These are phyloP conservation scores for Apiotrichum brassicae DNA, from an alignment of 1,284 basidiomycete genomes.

Conservation along the genomic window DNA sequence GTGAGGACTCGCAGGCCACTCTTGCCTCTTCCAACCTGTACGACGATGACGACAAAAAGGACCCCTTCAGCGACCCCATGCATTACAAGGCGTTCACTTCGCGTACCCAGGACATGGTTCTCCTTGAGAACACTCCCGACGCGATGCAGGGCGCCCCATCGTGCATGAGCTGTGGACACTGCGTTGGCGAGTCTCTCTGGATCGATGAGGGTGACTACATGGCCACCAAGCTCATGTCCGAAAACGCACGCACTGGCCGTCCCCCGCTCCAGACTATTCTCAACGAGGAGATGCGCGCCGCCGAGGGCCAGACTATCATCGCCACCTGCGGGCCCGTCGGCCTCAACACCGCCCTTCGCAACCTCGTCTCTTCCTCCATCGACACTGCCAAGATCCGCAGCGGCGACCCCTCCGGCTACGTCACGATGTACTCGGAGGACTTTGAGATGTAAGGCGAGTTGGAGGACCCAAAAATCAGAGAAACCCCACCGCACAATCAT, in stretches of 20 bases:
- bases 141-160: not conserved
- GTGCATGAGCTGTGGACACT: conserved; percentile 3
- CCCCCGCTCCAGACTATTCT: conserved; percentile 63
- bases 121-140: conserved; percentile 13
- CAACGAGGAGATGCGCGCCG: conserved; percentile 59
- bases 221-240: conserved; percentile 63
- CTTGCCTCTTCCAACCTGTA: not conserved
- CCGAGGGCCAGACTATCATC: conserved; percentile 59
- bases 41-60: not conserved
- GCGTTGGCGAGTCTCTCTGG: conserved; percentile 40
- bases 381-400: conserved; percentile 8
- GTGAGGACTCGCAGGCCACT: not conserved
- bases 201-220: conserved; percentile 61
- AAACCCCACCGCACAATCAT: too few species aligned
- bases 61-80: not conserved
- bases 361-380: conserved; percentile 9
- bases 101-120: conserved; percentile 14
- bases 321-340: conserved; percentile 38
- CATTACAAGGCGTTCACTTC: conserved; percentile 8
- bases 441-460: conserved; percentile 20
- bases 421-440: conserved; percentile 19
- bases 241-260: conserved; percentile 64
- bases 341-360: conserved; percentile 7
- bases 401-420: conserved; percentile 10
- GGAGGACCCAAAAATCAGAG: too few species aligned